These are phyloP conservation scores for Penicillium macrosclerotiorum DNA, from an alignment of 495 filamentous ascomycete genomes.

Conservation along the genomic window DNA sequence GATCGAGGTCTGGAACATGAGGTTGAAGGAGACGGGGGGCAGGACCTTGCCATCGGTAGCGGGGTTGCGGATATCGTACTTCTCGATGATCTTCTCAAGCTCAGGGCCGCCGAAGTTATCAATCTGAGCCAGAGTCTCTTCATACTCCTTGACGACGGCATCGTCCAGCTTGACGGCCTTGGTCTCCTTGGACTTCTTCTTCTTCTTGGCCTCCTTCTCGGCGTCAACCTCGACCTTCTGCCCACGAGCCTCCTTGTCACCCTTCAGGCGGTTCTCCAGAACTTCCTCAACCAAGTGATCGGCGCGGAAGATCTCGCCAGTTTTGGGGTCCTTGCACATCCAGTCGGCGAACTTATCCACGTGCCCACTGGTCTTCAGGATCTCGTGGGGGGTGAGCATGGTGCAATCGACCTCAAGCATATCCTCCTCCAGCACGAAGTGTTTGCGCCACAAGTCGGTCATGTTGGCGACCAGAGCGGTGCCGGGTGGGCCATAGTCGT, in stretches of 20 bases:
- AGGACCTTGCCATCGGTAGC: slow-evolving; percentile 55
- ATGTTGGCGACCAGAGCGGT: slow-evolving; percentile 81
- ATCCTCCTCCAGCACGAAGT: slow-evolving; percentile 85
- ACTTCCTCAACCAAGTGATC: slow-evolving; percentile 96
- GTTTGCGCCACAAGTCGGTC: slow-evolving; percentile 88
- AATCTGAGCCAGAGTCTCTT: slow-evolving; percentile 67
- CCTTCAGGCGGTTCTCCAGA: slow-evolving; percentile 77
- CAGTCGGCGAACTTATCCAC: slow-evolving; percentile 98
- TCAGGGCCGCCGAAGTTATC: slow-evolving; percentile 69
- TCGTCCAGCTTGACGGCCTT: slow-evolving; percentile 64
- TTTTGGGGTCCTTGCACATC: slow-evolving; percentile 99
- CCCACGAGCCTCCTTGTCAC: slow-evolving; percentile 74
- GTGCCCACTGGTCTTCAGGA: slow-evolving; percentile 94
- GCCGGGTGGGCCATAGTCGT: slow-evolving; percentile 82
- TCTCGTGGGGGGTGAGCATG: slow-evolving; percentile 80
- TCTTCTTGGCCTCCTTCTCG: slow-evolving; percentile 63
- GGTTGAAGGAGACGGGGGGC: slow-evolving; percentile 68
- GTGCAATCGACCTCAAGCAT: slow-evolving; percentile 90
- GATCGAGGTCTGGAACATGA: slow-evolving; percentile 73
- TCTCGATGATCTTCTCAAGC: slow-evolving; percentile 60
- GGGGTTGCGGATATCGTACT: slow-evolving; percentile 66
- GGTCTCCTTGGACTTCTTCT: slow-evolving; percentile 57
- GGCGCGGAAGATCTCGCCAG: slow-evolving; percentile 91
- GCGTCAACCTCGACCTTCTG: slow-evolving; percentile 66
- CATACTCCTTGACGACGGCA: slow-evolving; percentile 62